phyloP scores from a whole-genome alignment of 202 grass and related monocot genomes.

The Setaria viridis region DNA sequence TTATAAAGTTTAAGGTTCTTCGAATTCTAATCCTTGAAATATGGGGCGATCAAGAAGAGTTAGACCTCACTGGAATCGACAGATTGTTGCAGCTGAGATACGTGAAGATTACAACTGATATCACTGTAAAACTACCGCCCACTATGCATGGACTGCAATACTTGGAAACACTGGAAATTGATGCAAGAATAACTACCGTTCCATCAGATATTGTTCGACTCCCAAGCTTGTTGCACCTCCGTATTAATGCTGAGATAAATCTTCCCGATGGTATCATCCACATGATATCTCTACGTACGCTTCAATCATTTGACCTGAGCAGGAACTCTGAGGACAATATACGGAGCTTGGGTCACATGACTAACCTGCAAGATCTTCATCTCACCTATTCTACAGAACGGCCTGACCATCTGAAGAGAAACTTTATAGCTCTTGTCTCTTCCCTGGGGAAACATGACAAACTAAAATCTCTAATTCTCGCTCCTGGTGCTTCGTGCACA shows the following conservation, averaged over 20 bases:
- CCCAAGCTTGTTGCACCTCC: constrained; percentile 1
- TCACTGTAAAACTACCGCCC: background rate
- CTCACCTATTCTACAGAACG: background rate
- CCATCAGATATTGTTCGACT: constrained; percentile 8
- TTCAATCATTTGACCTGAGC: no score
- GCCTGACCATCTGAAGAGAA: background rate
- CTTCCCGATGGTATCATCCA: background rate
- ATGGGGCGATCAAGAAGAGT: background rate
- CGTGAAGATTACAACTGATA: background rate
- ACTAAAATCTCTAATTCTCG: background rate
- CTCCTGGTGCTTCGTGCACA: background rate
- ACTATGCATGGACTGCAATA: background rate
- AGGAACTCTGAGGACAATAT: background rate
- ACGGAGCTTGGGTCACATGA: background rate
- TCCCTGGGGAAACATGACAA: constrained; percentile 9
- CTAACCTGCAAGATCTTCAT: background rate
- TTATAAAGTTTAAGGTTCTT: background rate
- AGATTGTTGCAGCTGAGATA: constrained; percentile 29
- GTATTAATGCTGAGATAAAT: background rate
- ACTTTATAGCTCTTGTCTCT: background rate
- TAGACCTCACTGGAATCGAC: background rate
- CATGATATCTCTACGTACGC: no score
- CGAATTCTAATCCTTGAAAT: background rate
- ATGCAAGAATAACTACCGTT: constrained; percentile 2
- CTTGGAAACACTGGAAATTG: constrained; percentile 32